Percentiles rank a stretch among this genome's conserved stretches.
Conservation (phyloP, 2,329 filamentous ascomycete genomes). For the Bipolaris bicolor region DNA sequence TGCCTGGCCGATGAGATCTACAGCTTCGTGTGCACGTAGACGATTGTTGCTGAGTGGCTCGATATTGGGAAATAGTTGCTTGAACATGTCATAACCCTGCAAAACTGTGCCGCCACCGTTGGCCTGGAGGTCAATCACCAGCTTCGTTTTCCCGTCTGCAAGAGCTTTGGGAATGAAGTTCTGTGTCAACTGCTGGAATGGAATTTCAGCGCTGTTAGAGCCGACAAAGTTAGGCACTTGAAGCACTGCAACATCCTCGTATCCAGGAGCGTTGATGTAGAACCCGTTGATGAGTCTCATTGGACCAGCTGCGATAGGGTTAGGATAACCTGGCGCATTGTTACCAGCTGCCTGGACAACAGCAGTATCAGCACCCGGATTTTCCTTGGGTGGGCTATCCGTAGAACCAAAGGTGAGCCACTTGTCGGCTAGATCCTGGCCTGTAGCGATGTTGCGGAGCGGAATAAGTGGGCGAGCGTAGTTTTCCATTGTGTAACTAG, state of each 20-base stretch:
- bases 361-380: constrained; percentile 6
- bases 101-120: constrained; percentile 67
- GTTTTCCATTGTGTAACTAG: constrained; percentile 50
- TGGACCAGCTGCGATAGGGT: constrained; percentile 48
- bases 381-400: neutral
- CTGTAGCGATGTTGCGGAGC: constrained; percentile 50
- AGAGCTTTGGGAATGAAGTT: constrained; percentile 52
- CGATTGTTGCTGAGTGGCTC: constrained; percentile 59
- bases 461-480: constrained; percentile 49
- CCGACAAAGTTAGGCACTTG: constrained; percentile 51
- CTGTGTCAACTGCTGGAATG: constrained; percentile 51
- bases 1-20: constrained; percentile 54
- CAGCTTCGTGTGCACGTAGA: constrained; percentile 57
- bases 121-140: constrained; percentile 65
- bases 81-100: constrained; percentile 67
- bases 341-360: constrained; percentile 14
- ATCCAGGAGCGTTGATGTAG: constrained; percentile 52
- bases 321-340: constrained; percentile 52
- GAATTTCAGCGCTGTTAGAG: constrained; percentile 22
- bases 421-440: constrained; percentile 49
- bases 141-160: constrained; percentile 61
- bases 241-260: constrained; percentile 55
- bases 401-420: constrained; percentile 44
- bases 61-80: constrained; percentile 60
- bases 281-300: constrained; percentile 54